phyloP scores from a whole-genome alignment of 1,284 basidiomycete genomes.

The Puccinia triticina region DNA sequence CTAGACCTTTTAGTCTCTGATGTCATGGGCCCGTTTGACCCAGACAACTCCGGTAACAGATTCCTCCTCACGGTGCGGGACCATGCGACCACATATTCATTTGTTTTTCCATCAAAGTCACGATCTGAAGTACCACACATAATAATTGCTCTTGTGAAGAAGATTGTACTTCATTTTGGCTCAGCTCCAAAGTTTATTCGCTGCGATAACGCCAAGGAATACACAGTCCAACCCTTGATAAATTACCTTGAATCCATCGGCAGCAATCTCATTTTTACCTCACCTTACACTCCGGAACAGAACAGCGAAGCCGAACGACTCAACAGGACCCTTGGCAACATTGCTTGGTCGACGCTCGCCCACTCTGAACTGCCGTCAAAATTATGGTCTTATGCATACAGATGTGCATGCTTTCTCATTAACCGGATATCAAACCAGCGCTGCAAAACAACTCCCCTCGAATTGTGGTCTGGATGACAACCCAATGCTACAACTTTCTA shows the following conservation, averaged over 20 bases:
- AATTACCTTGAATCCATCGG: not conserved
- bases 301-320: conserved; percentile 24
- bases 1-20: not conserved
- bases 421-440: conserved; percentile 12
- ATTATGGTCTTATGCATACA: conserved; percentile 20
- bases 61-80: too few relatives aligned
- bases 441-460: not conserved
- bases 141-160: not conserved
- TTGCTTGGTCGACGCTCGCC: not conserved
- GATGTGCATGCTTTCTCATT: not conserved
- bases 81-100: not conserved
- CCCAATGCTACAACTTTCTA: not conserved
- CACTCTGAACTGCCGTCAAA: not conserved
- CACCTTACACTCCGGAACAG: conserved; percentile 19
- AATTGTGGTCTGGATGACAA: not conserved
- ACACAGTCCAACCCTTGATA: not conserved
- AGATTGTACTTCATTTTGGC: not conserved
- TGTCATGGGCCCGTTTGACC: not conserved
- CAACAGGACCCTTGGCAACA: conserved; percentile 17
- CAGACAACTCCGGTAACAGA: too few relatives aligned
- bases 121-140: not conserved
- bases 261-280: not conserved
- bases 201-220: conserved; percentile 14
- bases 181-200: not conserved
- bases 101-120: conserved; percentile 2